Evolutionary conservation across 2,329 filamentous ascomycete species (phyloP).

Genomic region (Alternaria triticina): DNA sequence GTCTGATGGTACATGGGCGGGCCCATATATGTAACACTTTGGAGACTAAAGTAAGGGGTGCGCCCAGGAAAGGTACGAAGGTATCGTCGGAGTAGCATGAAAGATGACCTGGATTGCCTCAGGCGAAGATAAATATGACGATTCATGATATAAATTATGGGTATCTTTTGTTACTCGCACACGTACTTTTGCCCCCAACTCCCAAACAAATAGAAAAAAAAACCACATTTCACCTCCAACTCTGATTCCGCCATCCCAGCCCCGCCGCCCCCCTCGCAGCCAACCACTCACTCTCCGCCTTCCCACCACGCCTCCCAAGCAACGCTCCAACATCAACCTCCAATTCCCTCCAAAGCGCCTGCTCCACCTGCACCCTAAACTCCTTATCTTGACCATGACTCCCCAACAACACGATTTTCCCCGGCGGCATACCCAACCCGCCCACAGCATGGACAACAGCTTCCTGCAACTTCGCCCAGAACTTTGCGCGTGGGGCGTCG

Average conservation of each 20-base stretch:
- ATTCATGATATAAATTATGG: not conserved
- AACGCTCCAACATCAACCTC: constrained; percentile 26
- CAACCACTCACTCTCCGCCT: constrained; percentile 14
- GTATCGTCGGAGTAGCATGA: not conserved
- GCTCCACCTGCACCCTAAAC: constrained; percentile 28
- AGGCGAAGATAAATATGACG: not conserved
- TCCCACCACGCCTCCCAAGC: constrained; percentile 11
- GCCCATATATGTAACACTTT: not conserved
- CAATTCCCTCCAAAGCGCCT: constrained; percentile 26
- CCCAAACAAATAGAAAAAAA: not conserved
- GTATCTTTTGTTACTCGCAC: not conserved
- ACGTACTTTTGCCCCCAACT: constrained; percentile 8
- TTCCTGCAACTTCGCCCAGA: constrained; percentile 32
- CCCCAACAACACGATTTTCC: constrained; percentile 31
- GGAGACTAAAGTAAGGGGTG: not conserved
- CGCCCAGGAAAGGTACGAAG: not conserved
- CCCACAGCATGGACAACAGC: constrained; percentile 21
- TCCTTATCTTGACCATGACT: constrained; percentile 28
- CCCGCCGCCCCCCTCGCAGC: constrained; percentile 35
- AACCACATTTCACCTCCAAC: not conserved
- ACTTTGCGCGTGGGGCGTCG: constrained; percentile 26
- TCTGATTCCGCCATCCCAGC: constrained; percentile 1
- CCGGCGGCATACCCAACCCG: constrained; percentile 16
- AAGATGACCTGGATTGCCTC: too few species aligned
- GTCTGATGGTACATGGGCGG: not conserved